Evolutionary conservation across 805 yeast species (phyloP), one percentile per base, ranked within the genome.

Genomic region (Metschnikowia lunata): DNA sequence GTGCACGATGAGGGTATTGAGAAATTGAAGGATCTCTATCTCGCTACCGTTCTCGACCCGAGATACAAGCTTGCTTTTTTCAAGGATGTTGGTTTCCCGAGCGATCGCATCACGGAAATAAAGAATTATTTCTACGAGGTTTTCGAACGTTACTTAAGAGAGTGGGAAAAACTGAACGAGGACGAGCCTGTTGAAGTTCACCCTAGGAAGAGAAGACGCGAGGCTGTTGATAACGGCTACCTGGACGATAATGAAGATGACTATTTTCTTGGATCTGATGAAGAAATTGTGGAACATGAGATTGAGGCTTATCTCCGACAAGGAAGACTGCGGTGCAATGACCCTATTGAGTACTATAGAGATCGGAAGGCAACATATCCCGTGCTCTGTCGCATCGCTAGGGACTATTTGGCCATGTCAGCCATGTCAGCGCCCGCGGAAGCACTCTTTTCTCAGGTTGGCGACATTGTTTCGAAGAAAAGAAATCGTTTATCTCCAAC

Each of bases 41-140:
- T n/a, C n/a, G n/a, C n/a, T n/a, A n/a, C n/a, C n/a, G 44, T 41
- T 30, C 44, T 41, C 26, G 44, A 41, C 26, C 39, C 44, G 4
- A 35, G 36, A 8, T 41, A 26, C 33, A 41, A 41, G 38, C 32
- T 36, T 9, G 9, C 26, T 11, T n/a, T 36, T 13, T 36, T 36
- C 14, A 18, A 31, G 15, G 8, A 23, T 23, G 31, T 31, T 14
- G 44, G 39, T 5, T 35, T 35, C 23, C 11, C 44, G 12, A 28
- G 8, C 9, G 11, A 1, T 26, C 26, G 13, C 13, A 26, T 31
- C 6, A 14, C 10, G n/a, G 35, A 18, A 1, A 34, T 40, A 11
- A 26, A 34, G 34, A 33, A 27, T 4, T 28, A 28, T 29, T 40
- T 27, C 37, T 15, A 15, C 12, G 37, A 40, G n/a, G 37, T 26